These are phyloP conservation scores for Blastocladiella britannica DNA, from an alignment of 192 early-diverging fungal species.

Conservation along the genomic window DNA sequence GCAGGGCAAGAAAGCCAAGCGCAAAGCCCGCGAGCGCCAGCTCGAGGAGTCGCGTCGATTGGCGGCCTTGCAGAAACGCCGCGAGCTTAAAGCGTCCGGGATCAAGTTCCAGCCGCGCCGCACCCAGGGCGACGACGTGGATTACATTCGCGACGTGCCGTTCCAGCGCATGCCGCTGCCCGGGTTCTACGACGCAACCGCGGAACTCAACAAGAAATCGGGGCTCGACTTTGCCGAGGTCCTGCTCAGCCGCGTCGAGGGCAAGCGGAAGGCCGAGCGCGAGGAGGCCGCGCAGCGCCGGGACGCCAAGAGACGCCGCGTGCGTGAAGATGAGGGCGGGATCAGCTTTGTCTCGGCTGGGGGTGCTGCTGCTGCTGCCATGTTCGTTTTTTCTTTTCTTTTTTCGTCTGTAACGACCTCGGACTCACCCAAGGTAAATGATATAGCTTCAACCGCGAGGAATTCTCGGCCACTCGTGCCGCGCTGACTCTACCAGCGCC, in stretches of 20 bases:
- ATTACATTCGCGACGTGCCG: conserved; percentile 92
- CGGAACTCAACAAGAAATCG: conserved; percentile 48
- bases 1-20: conserved; percentile 96
- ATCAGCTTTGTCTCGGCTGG: conserved; percentile 34
- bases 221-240: conserved; percentile 41
- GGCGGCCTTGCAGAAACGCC: conserved; percentile 71
- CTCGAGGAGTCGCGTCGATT: conserved; percentile 85
- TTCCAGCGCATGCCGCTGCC: conserved; percentile 69
- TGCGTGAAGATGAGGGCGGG: conserved; percentile 31
- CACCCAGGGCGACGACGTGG: conserved; percentile 57
- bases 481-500: conserved; percentile 69
- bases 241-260: conserved; percentile 61
- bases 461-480: conserved; percentile 48
- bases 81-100: conserved; percentile 95
- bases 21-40: conserved; percentile 94
- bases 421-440: too few relatives aligned
- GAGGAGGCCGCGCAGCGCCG: conserved; percentile 63
- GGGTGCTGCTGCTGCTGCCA: conserved; percentile 12
- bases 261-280: conserved; percentile 57
- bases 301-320: conserved; percentile 49
- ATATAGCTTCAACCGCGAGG: conserved; percentile 43
- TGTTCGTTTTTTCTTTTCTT: too few relatives aligned
- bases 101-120: conserved; percentile 46
- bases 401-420: too few relatives aligned
- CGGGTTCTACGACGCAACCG: conserved; percentile 83